Conservation (phyloP, 371 early-diverging fungal genomes). For the Mortierella sp. region DNA sequence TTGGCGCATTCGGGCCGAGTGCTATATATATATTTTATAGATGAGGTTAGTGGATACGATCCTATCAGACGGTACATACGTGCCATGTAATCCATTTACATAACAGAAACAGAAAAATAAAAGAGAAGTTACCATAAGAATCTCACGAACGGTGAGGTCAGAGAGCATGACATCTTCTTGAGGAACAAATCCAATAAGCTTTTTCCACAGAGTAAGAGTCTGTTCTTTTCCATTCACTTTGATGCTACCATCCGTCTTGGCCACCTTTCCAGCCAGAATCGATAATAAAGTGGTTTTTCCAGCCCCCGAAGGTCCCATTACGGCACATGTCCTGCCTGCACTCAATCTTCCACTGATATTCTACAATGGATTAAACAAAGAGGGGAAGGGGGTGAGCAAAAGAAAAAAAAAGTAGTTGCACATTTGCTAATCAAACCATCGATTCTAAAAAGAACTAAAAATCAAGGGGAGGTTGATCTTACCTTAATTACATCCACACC, state of each 20-base stretch:
- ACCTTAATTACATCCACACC: constrained; percentile 66
- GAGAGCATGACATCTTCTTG: constrained; percentile 77
- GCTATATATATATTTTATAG: constrained; percentile 59
- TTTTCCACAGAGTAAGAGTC: constrained; percentile 68
- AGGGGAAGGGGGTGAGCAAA: too few species aligned
- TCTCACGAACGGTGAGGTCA: constrained; percentile 69
- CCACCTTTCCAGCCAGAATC: constrained; percentile 67
- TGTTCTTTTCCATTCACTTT: constrained; percentile 69
- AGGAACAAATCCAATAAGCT: constrained; percentile 73
- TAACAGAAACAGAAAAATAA: not conserved
- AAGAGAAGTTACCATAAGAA: constrained; percentile 42
- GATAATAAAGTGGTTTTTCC: constrained; percentile 77
- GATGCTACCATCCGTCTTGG: constrained; percentile 69
- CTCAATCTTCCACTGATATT: constrained; percentile 64
- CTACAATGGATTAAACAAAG: constrained; percentile 7
- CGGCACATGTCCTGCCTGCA: constrained; percentile 65
- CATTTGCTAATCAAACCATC: too few species aligned
- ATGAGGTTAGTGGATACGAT: constrained; percentile 27
- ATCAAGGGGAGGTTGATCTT: too few species aligned
- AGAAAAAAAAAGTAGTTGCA: too few species aligned
- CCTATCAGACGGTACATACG: too few species aligned
- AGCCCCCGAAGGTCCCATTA: constrained; percentile 71
- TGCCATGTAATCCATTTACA: constrained; percentile 22
- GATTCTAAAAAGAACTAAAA: too few species aligned
- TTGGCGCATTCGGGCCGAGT: constrained; percentile 78